Conservation (phyloP, 805 yeast species). For the Aciculoconidium aculeatum region DNA sequence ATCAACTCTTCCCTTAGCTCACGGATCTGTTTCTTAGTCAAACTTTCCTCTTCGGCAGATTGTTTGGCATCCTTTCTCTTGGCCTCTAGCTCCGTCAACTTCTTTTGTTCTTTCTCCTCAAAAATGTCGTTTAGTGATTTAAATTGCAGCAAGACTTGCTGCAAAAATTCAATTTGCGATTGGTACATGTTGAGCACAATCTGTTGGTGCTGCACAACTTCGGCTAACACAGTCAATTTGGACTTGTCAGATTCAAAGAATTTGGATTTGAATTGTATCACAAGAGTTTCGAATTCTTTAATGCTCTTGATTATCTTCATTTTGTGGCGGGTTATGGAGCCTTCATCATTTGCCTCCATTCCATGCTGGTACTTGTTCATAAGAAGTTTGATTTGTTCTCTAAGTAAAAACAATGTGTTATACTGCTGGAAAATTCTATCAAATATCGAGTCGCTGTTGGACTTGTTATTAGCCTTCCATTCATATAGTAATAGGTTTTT, state of each 20-base stretch:
- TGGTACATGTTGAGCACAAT: constrained; percentile 49
- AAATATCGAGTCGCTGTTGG: constrained; percentile 1
- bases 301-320: constrained; percentile 17
- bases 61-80: constrained; percentile 3
- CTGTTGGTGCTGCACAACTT: constrained; percentile 11
- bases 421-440: constrained; percentile 15
- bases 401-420: constrained; percentile 16
- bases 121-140: constrained; percentile 51
- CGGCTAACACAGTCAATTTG: constrained; percentile 9
- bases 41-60: constrained; percentile 15
- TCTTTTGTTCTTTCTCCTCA: constrained; percentile 23
- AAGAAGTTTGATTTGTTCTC: constrained; percentile 17
- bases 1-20: constrained; percentile 65
- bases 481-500: constrained; percentile 54
- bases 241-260: constrained; percentile 11
- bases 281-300: constrained; percentile 28
- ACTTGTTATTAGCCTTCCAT: constrained; percentile 24
- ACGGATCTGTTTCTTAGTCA: constrained; percentile 51
- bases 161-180: constrained; percentile 55
- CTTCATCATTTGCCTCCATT: constrained; percentile 11
- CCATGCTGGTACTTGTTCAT: constrained; percentile 17
- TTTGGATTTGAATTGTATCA: constrained; percentile 17
- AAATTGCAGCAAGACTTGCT: constrained; percentile 58
- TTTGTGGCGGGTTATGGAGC: constrained; percentile 9
- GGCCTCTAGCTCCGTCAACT: constrained; percentile 9